Conservation (phyloP, 768 basidiomycete genomes). For the Termitomyces eurrhizus region DNA sequence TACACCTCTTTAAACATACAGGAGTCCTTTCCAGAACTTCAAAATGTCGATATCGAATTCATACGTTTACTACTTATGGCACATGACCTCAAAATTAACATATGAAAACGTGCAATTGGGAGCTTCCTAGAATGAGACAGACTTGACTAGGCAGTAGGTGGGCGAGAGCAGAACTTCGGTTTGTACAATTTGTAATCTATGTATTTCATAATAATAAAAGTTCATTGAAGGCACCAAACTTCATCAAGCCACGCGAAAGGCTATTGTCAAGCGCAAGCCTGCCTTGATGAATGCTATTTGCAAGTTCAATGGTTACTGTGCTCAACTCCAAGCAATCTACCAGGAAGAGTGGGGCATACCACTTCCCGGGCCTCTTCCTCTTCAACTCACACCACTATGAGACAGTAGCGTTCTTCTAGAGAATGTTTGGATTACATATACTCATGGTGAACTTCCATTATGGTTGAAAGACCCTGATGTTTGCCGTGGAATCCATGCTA, state of each 20-base stretch:
- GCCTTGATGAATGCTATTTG: conserved; percentile 25
- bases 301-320: conserved; percentile 26
- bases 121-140: conserved; percentile 35
- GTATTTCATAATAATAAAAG: no score
- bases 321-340: conserved; percentile 18
- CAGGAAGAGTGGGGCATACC: conserved; percentile 24
- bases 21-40: no score
- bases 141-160: conserved; percentile 27
- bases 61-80: conserved; percentile 24
- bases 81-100: conserved; percentile 35
- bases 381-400: conserved; percentile 22
- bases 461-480: conserved; percentile 30
- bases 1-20: no score
- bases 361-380: conserved; percentile 28
- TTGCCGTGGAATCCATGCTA: conserved; percentile 16
- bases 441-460: conserved; percentile 11
- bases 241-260: conserved; percentile 27
- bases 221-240: conserved; percentile 25
- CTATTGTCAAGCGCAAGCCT: conserved; percentile 25
- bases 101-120: conserved; percentile 27
- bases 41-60: no score
- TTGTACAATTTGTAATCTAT: not conserved
- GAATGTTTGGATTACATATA: conserved; percentile 30
- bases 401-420: conserved; percentile 26
- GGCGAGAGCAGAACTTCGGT: conserved; percentile 29